Conservation (phyloP, 228 moss, liverwort and hornwort species). For the Sphagnum fallax region DNA sequence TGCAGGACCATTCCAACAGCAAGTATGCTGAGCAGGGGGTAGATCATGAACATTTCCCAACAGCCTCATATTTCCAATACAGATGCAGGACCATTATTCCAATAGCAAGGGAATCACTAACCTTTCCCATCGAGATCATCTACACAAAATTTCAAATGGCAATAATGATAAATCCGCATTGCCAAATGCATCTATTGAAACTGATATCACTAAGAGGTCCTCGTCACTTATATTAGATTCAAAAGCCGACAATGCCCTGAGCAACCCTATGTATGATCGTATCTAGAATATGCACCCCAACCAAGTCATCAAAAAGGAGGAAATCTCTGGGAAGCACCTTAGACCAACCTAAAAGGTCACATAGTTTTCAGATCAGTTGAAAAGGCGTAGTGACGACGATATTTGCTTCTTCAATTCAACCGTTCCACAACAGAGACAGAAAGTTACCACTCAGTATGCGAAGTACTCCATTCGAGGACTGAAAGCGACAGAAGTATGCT, state of each 20-base stretch:
- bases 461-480: too few species aligned
- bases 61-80: too few species aligned
- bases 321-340: not conserved
- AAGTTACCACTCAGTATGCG: too few species aligned
- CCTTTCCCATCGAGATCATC: not conserved
- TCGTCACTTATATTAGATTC: too few species aligned
- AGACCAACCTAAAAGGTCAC: constrained; percentile 77
- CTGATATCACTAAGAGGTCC: too few species aligned
- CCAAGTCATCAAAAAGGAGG: not conserved
- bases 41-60: not conserved
- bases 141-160: not conserved
- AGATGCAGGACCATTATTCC: too few species aligned
- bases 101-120: too few species aligned
- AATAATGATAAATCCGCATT: not conserved
- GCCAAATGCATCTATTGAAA: not conserved
- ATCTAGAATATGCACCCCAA: not conserved
- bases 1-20: too few species aligned
- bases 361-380: constrained; percentile 68
- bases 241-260: too few species aligned
- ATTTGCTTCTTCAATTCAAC: constrained; percentile 99
- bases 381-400: constrained; percentile 80
- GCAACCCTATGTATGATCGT: not conserved
- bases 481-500: too few species aligned
- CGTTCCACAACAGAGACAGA: constrained; percentile 15
- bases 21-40: too few species aligned